Conservation (phyloP, 179 eudicot genomes). For the Heliamphora ciliata region DNA sequence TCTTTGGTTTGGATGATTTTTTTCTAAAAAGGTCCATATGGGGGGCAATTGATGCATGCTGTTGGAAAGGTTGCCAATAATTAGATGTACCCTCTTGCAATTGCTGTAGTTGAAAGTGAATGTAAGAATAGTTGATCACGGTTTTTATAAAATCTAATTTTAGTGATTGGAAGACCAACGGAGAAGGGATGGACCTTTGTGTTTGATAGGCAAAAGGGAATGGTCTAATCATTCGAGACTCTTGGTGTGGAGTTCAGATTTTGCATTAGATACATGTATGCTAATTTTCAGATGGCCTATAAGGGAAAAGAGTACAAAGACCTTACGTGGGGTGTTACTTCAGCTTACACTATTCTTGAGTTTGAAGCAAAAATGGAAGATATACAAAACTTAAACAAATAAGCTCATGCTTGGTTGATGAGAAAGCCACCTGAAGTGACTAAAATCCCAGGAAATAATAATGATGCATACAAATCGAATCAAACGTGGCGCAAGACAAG, state of each 20-base stretch:
- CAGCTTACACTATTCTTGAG: background rate
- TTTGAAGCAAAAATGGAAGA: background rate
- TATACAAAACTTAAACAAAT: too few relatives aligned
- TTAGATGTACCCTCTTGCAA: slow-evolving; percentile 16
- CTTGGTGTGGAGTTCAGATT: background rate
- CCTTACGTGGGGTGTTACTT: background rate
- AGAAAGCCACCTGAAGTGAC: background rate
- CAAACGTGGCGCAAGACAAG: too few relatives aligned
- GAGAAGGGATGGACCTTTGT: background rate
- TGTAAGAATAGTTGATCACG: background rate
- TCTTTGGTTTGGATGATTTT: background rate
- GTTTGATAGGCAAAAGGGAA: background rate
- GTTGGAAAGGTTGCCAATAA: slow-evolving; percentile 21
- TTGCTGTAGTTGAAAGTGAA: background rate
- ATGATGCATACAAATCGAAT: too few relatives aligned
- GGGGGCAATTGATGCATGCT: background rate
- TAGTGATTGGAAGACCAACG: background rate
- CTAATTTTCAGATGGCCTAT: background rate
- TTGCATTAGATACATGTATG: background rate
- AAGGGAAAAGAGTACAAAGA: background rate
- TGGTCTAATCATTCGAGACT: background rate
- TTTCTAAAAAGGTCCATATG: background rate
- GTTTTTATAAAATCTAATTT: background rate
- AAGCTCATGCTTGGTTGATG: background rate
- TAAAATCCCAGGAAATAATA: too few relatives aligned